Conservation (phyloP, 2,329 filamentous ascomycete species). For the Ophiostoma perfectum region DNA sequence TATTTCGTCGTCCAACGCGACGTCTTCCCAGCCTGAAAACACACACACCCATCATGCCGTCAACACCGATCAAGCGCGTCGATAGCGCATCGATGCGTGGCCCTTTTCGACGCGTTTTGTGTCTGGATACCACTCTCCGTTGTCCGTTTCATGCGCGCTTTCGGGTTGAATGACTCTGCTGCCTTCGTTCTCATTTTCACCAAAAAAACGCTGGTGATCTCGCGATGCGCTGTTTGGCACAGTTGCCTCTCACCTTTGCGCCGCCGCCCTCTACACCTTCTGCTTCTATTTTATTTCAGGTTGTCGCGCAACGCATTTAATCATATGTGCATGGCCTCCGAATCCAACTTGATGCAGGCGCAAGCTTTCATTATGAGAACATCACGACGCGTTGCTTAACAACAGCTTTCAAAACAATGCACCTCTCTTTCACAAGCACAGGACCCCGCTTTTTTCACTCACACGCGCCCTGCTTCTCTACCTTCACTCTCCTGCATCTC, state of each 20-base stretch:
- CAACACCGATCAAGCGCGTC: background rate
- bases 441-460: slow-evolving; percentile 12
- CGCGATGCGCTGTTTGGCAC: background rate
- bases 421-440: background rate
- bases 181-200: background rate
- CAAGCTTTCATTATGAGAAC: background rate
- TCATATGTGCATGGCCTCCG: background rate
- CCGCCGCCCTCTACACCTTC: background rate
- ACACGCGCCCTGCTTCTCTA: background rate
- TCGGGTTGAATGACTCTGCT: background rate
- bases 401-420: background rate
- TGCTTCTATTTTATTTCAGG: background rate
- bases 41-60: background rate
- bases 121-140: background rate
- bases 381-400: background rate
- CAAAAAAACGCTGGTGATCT: slow-evolving; percentile 8
- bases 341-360: background rate
- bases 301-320: background rate
- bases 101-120: background rate
- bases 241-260: background rate
- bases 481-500: background rate
- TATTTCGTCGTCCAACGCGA: background rate
- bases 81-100: slow-evolving; percentile 15
- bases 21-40: background rate
- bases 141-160: background rate